A percentile compares a stretch with the other conserved stretches of the same genome.
phyloP scores from a whole-genome alignment of 495 filamentous ascomycete genomes.

The Aspergillus funiculosus region DNA sequence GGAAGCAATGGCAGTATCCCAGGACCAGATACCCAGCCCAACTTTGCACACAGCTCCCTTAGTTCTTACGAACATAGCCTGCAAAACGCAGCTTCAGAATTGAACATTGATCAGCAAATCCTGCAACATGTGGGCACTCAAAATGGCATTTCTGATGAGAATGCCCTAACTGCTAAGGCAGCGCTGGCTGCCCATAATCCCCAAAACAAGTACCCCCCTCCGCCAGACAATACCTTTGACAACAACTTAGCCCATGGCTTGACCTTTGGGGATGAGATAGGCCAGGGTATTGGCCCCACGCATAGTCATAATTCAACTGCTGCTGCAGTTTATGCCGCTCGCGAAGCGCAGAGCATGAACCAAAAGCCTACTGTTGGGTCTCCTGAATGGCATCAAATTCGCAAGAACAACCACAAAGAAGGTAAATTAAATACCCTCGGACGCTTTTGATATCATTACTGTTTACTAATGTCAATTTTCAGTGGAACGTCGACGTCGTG shows the following conservation, averaged over 20 bases:
- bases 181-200: constrained; percentile 42
- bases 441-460: background rate
- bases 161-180: constrained; percentile 43
- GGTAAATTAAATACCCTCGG: constrained; percentile 50
- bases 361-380: constrained; percentile 87
- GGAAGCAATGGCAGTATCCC: constrained; percentile 44
- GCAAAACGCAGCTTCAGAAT: constrained; percentile 31
- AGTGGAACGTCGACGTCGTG: constrained; percentile 96
- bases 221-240: constrained; percentile 40
- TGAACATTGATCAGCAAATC: constrained; percentile 47
- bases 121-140: constrained; percentile 45
- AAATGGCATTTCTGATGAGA: constrained; percentile 45
- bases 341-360: constrained; percentile 43
- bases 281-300: constrained; percentile 32
- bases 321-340: constrained; percentile 43
- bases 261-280: constrained; percentile 43
- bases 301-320: constrained; percentile 44
- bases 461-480: constrained; percentile 12
- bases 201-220: constrained; percentile 42
- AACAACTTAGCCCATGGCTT: constrained; percentile 38
- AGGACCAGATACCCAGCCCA: constrained; percentile 32
- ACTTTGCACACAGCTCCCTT: constrained; percentile 36
- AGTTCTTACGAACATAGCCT: constrained; percentile 40
- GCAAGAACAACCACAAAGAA: constrained; percentile 99
- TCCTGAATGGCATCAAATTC: constrained; percentile 95